Evolutionary conservation across 2,329 filamentous ascomycete genomes (phyloP), one percentile per base, ranked within the genome.

Genomic region (Zymoseptoria ardabiliae): DNA sequence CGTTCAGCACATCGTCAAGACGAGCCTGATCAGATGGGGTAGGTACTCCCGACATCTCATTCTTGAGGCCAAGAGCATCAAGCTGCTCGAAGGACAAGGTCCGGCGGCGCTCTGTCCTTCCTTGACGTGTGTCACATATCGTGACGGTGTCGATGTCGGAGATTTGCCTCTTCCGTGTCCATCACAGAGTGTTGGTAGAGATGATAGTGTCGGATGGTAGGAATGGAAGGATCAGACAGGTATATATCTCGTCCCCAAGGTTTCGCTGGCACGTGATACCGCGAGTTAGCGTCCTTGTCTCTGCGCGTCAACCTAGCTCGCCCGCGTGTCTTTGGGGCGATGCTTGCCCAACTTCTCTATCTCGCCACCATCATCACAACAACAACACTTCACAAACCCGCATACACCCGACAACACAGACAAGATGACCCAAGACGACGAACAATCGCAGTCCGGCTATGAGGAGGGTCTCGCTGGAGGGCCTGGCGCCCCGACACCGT

Each of bases 401-500:
- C 45, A 22, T 23, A 20, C 28, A 50, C 5, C 21, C 45, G 9
- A 54, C 21, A 30, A 19, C 19, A 19, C 54, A 10, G 41, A 45
- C 50, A 62, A 45, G 11, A 81, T 81, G 79, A 79, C 75, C 62
- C 71, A 73, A 61, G 78, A 82, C 65, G 81, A 82, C 54, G 82
- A 85, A 64, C 83, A 87, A 63, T 84, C 85, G 45, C 89, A 95
- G 65, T 86, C 87, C 62, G 82, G 82, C 59, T 84, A 85, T 67
- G 91, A 94, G 59, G 91, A 96, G 61, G 82, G 82, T 68, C 83
- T 85, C 62, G 82, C 85, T 70, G 85, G 88, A 58, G 91, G 89
- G 10, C 93, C 93, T 59, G 94, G 94, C 65, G 94, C 94, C n/a
- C 94, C 94, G 2, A 96, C 92, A 58, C 91, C 93, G 53, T 82